Evolutionary conservation across 306 rosid species (phyloP).

Genomic region (Malus asiatica): DNA sequence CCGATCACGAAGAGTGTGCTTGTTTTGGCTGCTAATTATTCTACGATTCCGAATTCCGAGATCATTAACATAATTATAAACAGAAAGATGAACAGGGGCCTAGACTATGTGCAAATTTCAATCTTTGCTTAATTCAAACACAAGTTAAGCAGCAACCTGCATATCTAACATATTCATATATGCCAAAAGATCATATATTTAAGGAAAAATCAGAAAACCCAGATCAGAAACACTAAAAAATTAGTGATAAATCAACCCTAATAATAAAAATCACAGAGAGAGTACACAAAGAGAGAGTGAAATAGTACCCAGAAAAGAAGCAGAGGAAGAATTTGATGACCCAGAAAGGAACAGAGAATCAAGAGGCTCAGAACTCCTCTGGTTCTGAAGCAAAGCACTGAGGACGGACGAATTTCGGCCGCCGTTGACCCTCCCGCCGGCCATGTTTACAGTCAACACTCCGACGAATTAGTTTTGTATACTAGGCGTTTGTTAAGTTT

Average conservation of each 20-base stretch:
- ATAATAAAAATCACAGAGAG: not conserved
- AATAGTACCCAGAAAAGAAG: slow-evolving; percentile 42
- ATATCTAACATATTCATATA: not conserved
- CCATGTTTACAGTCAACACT: slow-evolving; percentile 27
- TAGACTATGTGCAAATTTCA: not conserved
- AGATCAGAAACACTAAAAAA: not conserved
- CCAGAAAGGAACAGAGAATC: slow-evolving; percentile 52
- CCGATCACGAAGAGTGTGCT: not conserved
- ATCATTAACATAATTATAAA: not conserved
- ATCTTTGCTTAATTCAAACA: not conserved
- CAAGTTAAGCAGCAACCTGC: not conserved
- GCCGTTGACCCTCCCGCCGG: slow-evolving; percentile 39
- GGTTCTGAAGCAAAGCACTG: slow-evolving; percentile 41
- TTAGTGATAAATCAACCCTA: not conserved
- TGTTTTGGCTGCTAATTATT: not conserved
- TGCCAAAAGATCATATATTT: not conserved
- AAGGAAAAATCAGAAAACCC: not conserved
- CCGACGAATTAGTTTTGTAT: not conserved
- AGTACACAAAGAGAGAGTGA: not conserved
- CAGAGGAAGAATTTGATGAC: slow-evolving; percentile 29
- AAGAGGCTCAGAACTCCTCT: slow-evolving; percentile 37
- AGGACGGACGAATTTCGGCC: slow-evolving; percentile 22
- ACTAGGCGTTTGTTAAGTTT: not conserved
- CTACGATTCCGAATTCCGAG: not conserved
- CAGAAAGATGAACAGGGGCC: not conserved